Evolutionary conservation across 495 filamentous ascomycete species (phyloP), one percentile per base, ranked within the genome.

Genomic region (Penicillium antarcticum): DNA sequence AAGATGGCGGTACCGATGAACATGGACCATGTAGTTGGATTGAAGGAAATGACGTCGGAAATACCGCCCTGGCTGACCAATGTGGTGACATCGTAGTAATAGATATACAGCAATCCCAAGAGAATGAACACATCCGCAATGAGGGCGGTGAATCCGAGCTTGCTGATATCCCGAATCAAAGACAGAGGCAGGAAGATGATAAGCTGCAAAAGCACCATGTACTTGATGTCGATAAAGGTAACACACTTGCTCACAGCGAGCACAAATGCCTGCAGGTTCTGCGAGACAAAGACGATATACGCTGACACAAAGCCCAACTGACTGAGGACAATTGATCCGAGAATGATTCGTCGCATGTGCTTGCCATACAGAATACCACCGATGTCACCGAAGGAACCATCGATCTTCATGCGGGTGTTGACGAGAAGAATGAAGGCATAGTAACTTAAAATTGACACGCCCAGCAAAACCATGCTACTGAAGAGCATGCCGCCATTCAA

Each of bases 1-100:
- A 98, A 98, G 57, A 98, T 97, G 16, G 94, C 95, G 7, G 94
- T 97, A 56, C 94, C 94, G 60, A 98, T 97, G 68, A 97, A 96
- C 31, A 97, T 81, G 0, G 92, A 96, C 94, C 94, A 98, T 60
- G 87, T 82, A 17, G 84, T 78, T 4, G 83, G 70, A 72, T 98
- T 98, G 77, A 98, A 97, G 51, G 82, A 71, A 48, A 84, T 77
- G 58, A 97, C 87, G 65, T 97, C 94, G 0, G 90, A 77, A 11
- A 95, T 66, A 7, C 92, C 92, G 37, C 87, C 69, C n/a, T 87
- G 83, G 40, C 65, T 70, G 21, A 82, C 80, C 32, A 97, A 83
- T n/a, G 91, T 95, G 45, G 85, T 75, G 59, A 97, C 79, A 66
- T 97, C 92, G 66, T 90, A 97, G 73, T 96, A 97, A 68, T 95